phyloP scores from a whole-genome alignment of 805 yeast genomes.

The Metschnikowia lunata region DNA sequence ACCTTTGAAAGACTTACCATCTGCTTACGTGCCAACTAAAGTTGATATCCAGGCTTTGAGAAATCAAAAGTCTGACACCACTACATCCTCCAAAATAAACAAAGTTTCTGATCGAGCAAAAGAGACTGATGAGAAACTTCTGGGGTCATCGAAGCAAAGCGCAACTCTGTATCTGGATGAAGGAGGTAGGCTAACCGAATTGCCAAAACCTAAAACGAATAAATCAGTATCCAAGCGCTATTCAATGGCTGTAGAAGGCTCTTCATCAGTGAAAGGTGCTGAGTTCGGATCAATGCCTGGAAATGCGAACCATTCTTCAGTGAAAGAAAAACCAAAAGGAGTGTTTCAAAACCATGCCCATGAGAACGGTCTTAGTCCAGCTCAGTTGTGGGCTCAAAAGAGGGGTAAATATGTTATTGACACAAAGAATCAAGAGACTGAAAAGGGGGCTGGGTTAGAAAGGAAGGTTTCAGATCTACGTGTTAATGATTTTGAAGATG shows the following conservation, averaged over 20 bases:
- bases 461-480: background rate
- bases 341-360: conserved; percentile 37
- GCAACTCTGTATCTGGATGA: conserved; percentile 3
- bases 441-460: conserved; percentile 7
- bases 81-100: background rate
- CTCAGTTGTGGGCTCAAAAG: conserved; percentile 93
- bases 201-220: conserved; percentile 59
- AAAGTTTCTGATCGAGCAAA: too few species aligned
- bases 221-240: conserved; percentile 49
- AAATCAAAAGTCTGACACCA: conserved; percentile 43
- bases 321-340: conserved; percentile 24
- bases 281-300: conserved; percentile 10
- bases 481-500: conserved; percentile 9
- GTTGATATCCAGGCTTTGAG: conserved; percentile 56
- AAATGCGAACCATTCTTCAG: conserved; percentile 1
- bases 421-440: conserved; percentile 14
- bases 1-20: conserved; percentile 50
- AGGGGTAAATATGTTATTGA: conserved; percentile 60
- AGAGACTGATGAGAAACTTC: too few species aligned
- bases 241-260: conserved; percentile 27
- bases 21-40: conserved; percentile 64
- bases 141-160: background rate
- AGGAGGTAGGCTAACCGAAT: conserved; percentile 51
- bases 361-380: conserved; percentile 83
- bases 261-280: background rate